Conservation (phyloP, 495 filamentous ascomycete genomes). For the Pseudomonodictys pantanalensis region DNA sequence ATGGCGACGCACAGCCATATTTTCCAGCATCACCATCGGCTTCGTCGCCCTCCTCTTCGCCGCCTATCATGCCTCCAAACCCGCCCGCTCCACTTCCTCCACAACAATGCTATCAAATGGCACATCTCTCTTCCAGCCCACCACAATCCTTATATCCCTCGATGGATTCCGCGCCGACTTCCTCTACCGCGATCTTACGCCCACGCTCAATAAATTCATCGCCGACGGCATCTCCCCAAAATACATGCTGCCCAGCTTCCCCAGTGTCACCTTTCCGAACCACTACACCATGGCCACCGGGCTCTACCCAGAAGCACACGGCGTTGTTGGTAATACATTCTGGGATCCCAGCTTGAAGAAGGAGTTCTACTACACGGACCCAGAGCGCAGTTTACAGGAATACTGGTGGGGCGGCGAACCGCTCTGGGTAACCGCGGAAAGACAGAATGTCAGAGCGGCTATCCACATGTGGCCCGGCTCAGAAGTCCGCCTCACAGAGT, state of each 20-base stretch:
- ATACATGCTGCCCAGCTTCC: constrained; percentile 92
- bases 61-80: constrained; percentile 54
- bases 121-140: constrained; percentile 80
- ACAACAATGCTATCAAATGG: constrained; percentile 64
- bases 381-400: constrained; percentile 64
- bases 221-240: constrained; percentile 79
- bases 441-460: constrained; percentile 67
- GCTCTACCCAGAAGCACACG: constrained; percentile 87
- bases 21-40: constrained; percentile 46
- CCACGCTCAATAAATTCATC: constrained; percentile 74
- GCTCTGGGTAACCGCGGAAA: constrained; percentile 88
- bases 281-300: constrained; percentile 94
- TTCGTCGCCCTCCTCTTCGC: constrained; percentile 54
- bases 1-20: constrained; percentile 25
- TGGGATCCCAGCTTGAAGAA: constrained; percentile 74
- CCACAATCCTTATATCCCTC: constrained; percentile 89
- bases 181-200: constrained; percentile 76
- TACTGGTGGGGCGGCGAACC: constrained; percentile 96
- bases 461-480: constrained; percentile 99
- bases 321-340: constrained; percentile 90
- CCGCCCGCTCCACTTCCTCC: constrained; percentile 36
- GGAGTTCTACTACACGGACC: constrained; percentile 85
- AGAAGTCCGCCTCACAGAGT: constrained; percentile 69
- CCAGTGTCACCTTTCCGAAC: constrained; percentile 96
- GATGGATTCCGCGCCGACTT: constrained; percentile 99